A percentile compares a stretch with the other conserved stretches of the same genome.
These are phyloP conservation scores for Panus rudis DNA, from an alignment of 768 basidiomycete genomes.

Conservation along the genomic window DNA sequence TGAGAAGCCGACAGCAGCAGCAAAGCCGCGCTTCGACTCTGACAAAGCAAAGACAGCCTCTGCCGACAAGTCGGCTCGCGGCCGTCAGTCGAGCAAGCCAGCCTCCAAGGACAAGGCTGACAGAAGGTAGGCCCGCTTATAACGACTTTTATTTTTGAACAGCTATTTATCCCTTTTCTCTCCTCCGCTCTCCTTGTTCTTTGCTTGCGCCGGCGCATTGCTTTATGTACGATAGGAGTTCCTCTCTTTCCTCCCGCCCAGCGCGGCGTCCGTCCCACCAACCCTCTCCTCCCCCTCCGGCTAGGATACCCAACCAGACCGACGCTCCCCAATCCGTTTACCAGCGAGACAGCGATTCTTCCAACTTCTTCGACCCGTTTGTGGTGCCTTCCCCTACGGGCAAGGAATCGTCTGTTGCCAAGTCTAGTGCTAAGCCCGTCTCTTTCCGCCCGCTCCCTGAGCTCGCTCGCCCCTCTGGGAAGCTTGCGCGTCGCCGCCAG, in stretches of 20 bases:
- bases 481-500: slow-evolving; percentile 53
- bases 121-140: slow-evolving; percentile 36
- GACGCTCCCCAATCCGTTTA: slow-evolving; percentile 35
- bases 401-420: slow-evolving; percentile 20
- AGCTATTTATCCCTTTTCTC: slow-evolving; percentile 29
- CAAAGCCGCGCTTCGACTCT: slow-evolving; percentile 13
- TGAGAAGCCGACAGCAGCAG: slow-evolving; percentile 24
- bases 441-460: slow-evolving; percentile 29
- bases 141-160: slow-evolving; percentile 5
- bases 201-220: no score
- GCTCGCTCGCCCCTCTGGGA: slow-evolving; percentile 45
- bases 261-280: slow-evolving; percentile 52
- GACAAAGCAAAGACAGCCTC: slow-evolving; percentile 12
- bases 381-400: slow-evolving; percentile 40
- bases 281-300: slow-evolving; percentile 49
- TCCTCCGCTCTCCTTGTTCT: slow-evolving; percentile 4
- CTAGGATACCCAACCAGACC: slow-evolving; percentile 53
- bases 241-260: slow-evolving; percentile 36
- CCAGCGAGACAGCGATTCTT: slow-evolving; percentile 25
- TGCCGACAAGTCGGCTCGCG: slow-evolving; percentile 25
- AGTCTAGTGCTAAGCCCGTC: slow-evolving; percentile 18
- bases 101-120: slow-evolving; percentile 34
- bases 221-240: slow-evolving; percentile 28
- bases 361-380: slow-evolving; percentile 44
- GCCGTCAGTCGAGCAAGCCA: slow-evolving; percentile 30